These are phyloP conservation scores for Przewalskia tangutica DNA, from an alignment of 257 asterid genomes.

Conservation along the genomic window DNA sequence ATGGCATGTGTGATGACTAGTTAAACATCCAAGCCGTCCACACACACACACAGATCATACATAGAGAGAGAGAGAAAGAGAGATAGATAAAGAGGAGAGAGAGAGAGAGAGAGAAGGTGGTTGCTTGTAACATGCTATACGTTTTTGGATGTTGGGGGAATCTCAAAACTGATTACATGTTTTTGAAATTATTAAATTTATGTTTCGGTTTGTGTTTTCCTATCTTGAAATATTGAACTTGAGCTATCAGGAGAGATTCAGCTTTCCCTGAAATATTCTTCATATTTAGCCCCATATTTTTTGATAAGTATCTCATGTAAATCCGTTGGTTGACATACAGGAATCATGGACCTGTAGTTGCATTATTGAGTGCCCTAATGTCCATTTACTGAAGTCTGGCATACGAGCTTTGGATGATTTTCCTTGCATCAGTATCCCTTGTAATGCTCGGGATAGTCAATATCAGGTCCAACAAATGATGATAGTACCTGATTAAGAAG, in stretches of 20 bases:
- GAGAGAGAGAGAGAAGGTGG: neutral
- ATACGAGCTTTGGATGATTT: slow-evolving; percentile 67
- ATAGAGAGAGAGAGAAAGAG: no score
- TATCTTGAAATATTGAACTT: neutral
- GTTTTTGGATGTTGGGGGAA: neutral
- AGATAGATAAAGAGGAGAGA: no score
- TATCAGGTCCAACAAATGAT: slow-evolving; percentile 60
- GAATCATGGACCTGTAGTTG: slow-evolving; percentile 75
- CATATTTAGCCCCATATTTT: slow-evolving; percentile 5
- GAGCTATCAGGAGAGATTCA: neutral
- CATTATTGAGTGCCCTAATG: slow-evolving; percentile 83
- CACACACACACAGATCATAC: neutral
- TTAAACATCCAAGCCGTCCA: neutral
- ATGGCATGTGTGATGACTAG: neutral
- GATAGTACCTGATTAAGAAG: slow-evolving; percentile 9
- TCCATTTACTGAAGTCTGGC: slow-evolving; percentile 55
- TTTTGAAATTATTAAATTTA: neutral
- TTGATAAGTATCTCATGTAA: slow-evolving; percentile 9
- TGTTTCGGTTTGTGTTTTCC: neutral
- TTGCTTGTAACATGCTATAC: neutral
- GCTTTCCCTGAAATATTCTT: neutral
- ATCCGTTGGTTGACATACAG: slow-evolving; percentile 33
- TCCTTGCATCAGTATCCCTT: slow-evolving; percentile 78
- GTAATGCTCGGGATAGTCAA: slow-evolving; percentile 78
- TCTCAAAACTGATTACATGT: neutral